Evolutionary conservation across 805 yeast species (phyloP).

Genomic region (Nakazawaea siamensis): DNA sequence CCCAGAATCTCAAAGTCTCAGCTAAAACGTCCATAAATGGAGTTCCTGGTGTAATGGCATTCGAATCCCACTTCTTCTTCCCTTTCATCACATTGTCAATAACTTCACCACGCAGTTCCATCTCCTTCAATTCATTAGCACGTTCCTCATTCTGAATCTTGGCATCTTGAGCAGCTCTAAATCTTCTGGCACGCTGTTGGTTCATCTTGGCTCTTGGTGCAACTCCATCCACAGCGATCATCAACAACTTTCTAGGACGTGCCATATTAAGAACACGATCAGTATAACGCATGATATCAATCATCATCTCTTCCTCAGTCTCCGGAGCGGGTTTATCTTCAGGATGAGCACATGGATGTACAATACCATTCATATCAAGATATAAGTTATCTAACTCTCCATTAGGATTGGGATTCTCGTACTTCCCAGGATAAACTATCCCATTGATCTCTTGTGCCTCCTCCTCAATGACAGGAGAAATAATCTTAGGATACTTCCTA

Average conservation of each 20-base stretch:
- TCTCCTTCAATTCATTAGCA: slow-evolving; percentile 48
- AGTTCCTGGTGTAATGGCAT: slow-evolving; percentile 97
- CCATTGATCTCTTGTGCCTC: slow-evolving; percentile 52
- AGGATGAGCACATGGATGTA: slow-evolving; percentile 98
- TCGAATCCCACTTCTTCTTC: slow-evolving; percentile 86
- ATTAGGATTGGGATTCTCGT: slow-evolving; percentile 77
- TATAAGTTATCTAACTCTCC: slow-evolving; percentile 93
- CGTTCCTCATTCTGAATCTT: slow-evolving; percentile 66
- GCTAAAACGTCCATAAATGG: slow-evolving; percentile 95
- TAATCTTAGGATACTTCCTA: slow-evolving; percentile 85
- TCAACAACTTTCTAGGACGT: slow-evolving; percentile 82
- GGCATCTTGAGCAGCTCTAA: slow-evolving; percentile 88
- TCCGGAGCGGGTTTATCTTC: slow-evolving; percentile 94
- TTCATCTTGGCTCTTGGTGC: slow-evolving; percentile 99
- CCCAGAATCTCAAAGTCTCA: slow-evolving; percentile 79
- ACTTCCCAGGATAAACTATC: slow-evolving; percentile 54
- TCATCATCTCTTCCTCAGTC: slow-evolving; percentile 93
- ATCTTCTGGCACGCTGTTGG: slow-evolving; percentile 91
- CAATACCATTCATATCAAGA: slow-evolving; percentile 98
- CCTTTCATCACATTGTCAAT: slow-evolving; percentile 71
- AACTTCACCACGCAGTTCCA: slow-evolving; percentile 57
- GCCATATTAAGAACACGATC: slow-evolving; percentile 91
- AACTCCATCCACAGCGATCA: slow-evolving; percentile 98
- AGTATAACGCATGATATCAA: slow-evolving; percentile 88
- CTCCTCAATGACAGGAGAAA: slow-evolving; percentile 82